Evolutionary conservation across 306 rosid species (phyloP).

Genomic region (Sicyos edulis): DNA sequence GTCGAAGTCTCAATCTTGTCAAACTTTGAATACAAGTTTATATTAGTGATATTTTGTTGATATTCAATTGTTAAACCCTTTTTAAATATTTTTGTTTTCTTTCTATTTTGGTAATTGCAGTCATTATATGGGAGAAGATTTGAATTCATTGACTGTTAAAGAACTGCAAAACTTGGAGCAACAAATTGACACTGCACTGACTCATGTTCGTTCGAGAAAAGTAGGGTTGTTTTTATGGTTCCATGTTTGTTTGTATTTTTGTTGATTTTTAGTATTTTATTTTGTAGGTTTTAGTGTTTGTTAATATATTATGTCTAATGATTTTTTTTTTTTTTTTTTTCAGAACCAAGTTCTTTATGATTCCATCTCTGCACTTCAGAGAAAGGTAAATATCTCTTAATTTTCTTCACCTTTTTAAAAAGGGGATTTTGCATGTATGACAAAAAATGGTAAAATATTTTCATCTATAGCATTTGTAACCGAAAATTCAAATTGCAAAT

Average conservation of each 20-base stretch:
- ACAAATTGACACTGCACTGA: slow-evolving; percentile 64
- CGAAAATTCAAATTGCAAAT: too few relatives aligned
- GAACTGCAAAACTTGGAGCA: slow-evolving; percentile 79
- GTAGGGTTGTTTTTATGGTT: slow-evolving; percentile 26
- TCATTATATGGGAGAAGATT: slow-evolving; percentile 74
- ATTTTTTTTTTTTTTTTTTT: too few relatives aligned
- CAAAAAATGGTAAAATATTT: too few relatives aligned
- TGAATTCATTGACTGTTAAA: slow-evolving; percentile 53
- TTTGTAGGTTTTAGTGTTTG: neutral
- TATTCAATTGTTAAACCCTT: too few relatives aligned
- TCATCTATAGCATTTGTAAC: too few relatives aligned
- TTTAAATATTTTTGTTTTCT: too few relatives aligned
- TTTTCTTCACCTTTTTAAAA: neutral
- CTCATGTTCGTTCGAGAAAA: slow-evolving; percentile 56
- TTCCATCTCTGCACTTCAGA: slow-evolving; percentile 71
- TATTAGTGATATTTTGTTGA: too few relatives aligned
- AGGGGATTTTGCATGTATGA: too few relatives aligned
- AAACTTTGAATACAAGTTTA: too few relatives aligned
- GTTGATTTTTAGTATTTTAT: neutral
- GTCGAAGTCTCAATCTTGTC: neutral
- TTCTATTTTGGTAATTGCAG: slow-evolving; percentile 24
- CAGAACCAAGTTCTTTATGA: slow-evolving; percentile 72
- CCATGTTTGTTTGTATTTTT: neutral
- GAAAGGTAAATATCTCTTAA: slow-evolving; percentile 34
- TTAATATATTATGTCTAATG: neutral